Evolutionary conservation across 108 stramenopile genomes (phyloP).

Genomic region (Discostella pseudostelligera): DNA sequence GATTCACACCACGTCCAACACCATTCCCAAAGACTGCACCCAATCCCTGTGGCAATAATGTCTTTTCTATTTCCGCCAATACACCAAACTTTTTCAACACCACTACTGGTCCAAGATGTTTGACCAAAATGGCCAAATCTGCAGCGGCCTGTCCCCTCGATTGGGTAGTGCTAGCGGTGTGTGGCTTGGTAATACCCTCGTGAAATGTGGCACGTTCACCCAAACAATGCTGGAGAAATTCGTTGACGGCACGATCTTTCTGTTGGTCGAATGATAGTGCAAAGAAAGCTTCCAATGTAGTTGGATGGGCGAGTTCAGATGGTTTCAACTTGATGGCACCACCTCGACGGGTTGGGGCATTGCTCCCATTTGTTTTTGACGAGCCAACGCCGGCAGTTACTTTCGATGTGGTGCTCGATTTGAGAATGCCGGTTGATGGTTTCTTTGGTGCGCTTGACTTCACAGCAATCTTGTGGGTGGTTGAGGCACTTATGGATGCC

Average conservation of each 20-base stretch:
- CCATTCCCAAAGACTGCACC: conserved; percentile 58
- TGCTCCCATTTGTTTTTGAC: not conserved
- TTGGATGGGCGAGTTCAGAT: conserved; percentile 50
- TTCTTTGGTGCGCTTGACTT: conserved; percentile 32
- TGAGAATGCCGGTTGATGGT: conserved; percentile 33
- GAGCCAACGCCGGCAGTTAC: conserved; percentile 19
- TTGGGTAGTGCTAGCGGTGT: conserved; percentile 66
- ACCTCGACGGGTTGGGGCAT: conserved; percentile 40
- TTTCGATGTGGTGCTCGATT: conserved; percentile 32
- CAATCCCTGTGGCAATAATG: conserved; percentile 74
- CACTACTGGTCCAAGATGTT: conserved; percentile 55
- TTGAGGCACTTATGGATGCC: conserved; percentile 57
- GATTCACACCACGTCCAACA: conserved; percentile 44
- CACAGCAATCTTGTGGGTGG: conserved; percentile 51
- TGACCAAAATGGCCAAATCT: conserved; percentile 70
- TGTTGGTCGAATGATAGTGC: conserved; percentile 28
- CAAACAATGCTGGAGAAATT: conserved; percentile 56
- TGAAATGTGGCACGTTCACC: conserved; percentile 60
- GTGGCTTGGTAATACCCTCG: conserved; percentile 61
- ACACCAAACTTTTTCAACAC: conserved; percentile 76
- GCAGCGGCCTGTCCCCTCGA: conserved; percentile 70
- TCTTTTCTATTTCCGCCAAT: conserved; percentile 66
- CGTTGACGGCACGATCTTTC: conserved; percentile 48
- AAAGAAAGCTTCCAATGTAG: conserved; percentile 38
- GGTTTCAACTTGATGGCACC: conserved; percentile 61